Conservation (phyloP, 2,329 filamentous ascomycete genomes). For the Metarhizium brunneum region DNA sequence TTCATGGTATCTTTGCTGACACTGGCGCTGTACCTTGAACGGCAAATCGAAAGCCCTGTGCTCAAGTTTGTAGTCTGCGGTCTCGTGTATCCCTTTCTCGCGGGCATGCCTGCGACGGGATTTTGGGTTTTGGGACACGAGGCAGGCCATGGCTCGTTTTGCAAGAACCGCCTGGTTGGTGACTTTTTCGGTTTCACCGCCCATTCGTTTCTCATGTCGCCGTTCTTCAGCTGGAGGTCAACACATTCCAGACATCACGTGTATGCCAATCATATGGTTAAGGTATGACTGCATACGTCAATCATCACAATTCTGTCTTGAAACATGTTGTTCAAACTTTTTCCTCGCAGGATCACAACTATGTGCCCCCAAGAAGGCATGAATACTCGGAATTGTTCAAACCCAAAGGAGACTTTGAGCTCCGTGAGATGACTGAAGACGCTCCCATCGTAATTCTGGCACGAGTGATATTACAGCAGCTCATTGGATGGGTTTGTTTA, state of each 20-base stretch:
- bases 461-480: constrained; percentile 50
- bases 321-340: too few relatives aligned
- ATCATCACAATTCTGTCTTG: too few relatives aligned
- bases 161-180: constrained; percentile 45
- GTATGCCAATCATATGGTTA: constrained; percentile 57
- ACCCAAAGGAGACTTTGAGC: constrained; percentile 11
- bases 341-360: neutral
- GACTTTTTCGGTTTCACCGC: constrained; percentile 52
- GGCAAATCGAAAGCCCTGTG: neutral
- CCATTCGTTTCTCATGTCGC: constrained; percentile 58
- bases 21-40: constrained; percentile 12
- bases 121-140: constrained; percentile 66
- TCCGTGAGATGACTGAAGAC: constrained; percentile 52
- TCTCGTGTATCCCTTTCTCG: constrained; percentile 48
- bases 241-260: constrained; percentile 62
- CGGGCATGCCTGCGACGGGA: constrained; percentile 58
- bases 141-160: constrained; percentile 61
- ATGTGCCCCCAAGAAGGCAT: neutral
- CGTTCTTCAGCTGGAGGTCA: constrained; percentile 67
- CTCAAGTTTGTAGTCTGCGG: neutral
- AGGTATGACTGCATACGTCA: constrained; percentile 13
- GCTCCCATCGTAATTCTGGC: constrained; percentile 47
- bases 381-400: constrained; percentile 1
- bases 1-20: constrained; percentile 28
- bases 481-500: constrained; percentile 48